Percentiles rank a stretch among this genome's conserved stretches.
These are phyloP conservation scores for Leccinum griseonigrum DNA, from an alignment of 1,284 basidiomycete species.

Conservation along the genomic window DNA sequence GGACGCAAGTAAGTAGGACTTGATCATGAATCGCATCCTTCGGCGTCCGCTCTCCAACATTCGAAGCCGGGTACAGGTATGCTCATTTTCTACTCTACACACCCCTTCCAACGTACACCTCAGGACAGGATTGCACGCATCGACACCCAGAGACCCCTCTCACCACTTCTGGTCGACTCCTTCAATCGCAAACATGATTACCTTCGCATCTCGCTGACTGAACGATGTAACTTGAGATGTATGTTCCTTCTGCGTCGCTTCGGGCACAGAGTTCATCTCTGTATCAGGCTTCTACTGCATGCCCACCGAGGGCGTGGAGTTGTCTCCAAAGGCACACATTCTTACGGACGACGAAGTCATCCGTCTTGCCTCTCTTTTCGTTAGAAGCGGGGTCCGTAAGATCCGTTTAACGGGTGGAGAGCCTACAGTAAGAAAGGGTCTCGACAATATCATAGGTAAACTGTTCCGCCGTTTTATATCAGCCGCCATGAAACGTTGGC, in stretches of 20 bases:
- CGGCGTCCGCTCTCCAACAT: conserved; percentile 21
- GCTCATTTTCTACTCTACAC: background rate
- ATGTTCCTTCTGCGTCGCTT: conserved; percentile 22
- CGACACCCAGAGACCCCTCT: conserved; percentile 47
- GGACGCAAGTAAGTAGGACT: too few species aligned
- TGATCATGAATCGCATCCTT: conserved; percentile 17
- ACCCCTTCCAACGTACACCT: background rate
- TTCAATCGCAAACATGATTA: conserved; percentile 77
- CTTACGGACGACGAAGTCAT: conserved; percentile 77
- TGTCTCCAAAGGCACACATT: conserved; percentile 69
- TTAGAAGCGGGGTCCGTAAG: conserved; percentile 80
- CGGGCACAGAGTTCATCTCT: background rate
- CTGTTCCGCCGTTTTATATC: background rate
- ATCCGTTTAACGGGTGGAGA: conserved; percentile 88
- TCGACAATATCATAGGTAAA: conserved; percentile 68
- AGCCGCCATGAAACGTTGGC: conserved; percentile 15
- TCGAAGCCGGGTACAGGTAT: conserved; percentile 21
- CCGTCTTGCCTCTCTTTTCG: conserved; percentile 75
- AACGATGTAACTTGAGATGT: conserved; percentile 88
- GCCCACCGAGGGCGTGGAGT: conserved; percentile 77
- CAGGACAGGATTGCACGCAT: conserved; percentile 48
- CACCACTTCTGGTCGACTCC: conserved; percentile 61
- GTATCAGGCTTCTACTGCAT: conserved; percentile 83
- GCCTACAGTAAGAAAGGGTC: conserved; percentile 80
- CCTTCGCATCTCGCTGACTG: conserved; percentile 82